Percentiles rank a stretch among this genome's conserved stretches.
Conservation (phyloP, 352 stramenopile species). For the Pythium aristosporum region DNA sequence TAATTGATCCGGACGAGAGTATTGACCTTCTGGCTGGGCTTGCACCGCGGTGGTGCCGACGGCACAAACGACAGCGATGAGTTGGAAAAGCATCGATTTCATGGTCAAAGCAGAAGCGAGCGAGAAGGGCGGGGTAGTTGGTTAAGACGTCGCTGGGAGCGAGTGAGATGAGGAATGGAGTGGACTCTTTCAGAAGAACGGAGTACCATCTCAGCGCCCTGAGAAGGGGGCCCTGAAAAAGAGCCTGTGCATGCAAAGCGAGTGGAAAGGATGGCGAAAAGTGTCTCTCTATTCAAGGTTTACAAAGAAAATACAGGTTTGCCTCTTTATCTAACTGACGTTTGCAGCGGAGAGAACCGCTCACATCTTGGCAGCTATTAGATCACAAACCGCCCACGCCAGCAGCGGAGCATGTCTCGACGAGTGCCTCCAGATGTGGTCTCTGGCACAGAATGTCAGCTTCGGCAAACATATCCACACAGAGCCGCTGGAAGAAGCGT, state of each 20-base stretch:
- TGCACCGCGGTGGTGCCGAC: neutral
- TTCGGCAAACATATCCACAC: too few species aligned
- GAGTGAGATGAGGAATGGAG: slow-evolving; percentile 10
- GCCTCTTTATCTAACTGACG: neutral
- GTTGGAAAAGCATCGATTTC: slow-evolving; percentile 1
- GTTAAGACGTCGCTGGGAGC: slow-evolving; percentile 4
- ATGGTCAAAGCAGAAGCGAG: neutral
- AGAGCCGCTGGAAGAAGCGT: too few species aligned
- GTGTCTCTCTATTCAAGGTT: neutral
- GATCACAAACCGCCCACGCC: neutral
- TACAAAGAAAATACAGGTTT: neutral
- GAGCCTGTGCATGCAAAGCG: neutral
- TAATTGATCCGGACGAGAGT: neutral
- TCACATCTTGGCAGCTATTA: neutral
- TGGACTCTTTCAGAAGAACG: neutral
- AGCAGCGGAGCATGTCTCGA: neutral
- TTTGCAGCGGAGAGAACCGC: neutral
- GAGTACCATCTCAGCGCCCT: neutral
- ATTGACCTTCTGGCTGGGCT: neutral
- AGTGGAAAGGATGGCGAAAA: neutral
- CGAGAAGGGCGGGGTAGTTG: neutral
- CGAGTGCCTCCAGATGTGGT: neutral
- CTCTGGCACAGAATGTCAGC: too few species aligned
- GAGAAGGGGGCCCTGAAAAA: neutral
- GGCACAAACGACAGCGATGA: neutral